Conservation (phyloP, 1,139 yeast genomes). For the Oligophagozyma castellii region DNA sequence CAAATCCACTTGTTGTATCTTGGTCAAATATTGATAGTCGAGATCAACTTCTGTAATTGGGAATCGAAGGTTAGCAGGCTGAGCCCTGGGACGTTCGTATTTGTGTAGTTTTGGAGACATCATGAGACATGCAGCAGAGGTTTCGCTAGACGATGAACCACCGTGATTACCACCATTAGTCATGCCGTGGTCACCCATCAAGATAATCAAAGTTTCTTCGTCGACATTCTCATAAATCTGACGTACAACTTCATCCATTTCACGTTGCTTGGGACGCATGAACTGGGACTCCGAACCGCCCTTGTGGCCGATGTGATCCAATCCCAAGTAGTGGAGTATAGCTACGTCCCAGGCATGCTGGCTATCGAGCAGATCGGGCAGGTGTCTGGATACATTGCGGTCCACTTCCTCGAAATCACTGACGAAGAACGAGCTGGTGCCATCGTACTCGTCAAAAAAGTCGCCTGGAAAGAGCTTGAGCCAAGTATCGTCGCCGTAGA, state of each 20-base stretch:
- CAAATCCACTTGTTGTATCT: constrained; percentile 67
- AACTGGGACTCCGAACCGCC: constrained; percentile 76
- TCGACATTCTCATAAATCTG: constrained; percentile 37
- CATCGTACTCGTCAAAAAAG: constrained; percentile 55
- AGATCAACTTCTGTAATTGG: constrained; percentile 30
- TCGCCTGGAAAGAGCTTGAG: constrained; percentile 59
- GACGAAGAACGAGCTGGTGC: constrained; percentile 88
- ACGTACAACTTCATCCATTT: constrained; percentile 63
- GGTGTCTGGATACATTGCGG: constrained; percentile 79
- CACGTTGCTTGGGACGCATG: constrained; percentile 71
- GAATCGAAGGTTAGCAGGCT: constrained; percentile 24
- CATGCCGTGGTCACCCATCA: constrained; percentile 96
- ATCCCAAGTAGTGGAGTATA: constrained; percentile 79
- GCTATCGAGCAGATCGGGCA: constrained; percentile 24
- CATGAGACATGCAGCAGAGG: constrained; percentile 68
- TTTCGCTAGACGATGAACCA: constrained; percentile 85
- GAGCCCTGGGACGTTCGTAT: constrained; percentile 11
- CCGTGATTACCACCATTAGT: constrained; percentile 84
- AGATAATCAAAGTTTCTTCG: constrained; percentile 52
- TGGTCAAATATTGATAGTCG: constrained; percentile 36
- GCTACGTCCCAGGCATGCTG: constrained; percentile 66
- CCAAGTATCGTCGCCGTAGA: constrained; percentile 98
- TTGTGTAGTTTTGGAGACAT: constrained; percentile 45
- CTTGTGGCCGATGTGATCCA: constrained; percentile 96
- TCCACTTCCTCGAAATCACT: constrained; percentile 93